These are phyloP conservation scores for Leucogyrophana mollusca DNA, from an alignment of 768 basidiomycete genomes.

Conservation along the genomic window DNA sequence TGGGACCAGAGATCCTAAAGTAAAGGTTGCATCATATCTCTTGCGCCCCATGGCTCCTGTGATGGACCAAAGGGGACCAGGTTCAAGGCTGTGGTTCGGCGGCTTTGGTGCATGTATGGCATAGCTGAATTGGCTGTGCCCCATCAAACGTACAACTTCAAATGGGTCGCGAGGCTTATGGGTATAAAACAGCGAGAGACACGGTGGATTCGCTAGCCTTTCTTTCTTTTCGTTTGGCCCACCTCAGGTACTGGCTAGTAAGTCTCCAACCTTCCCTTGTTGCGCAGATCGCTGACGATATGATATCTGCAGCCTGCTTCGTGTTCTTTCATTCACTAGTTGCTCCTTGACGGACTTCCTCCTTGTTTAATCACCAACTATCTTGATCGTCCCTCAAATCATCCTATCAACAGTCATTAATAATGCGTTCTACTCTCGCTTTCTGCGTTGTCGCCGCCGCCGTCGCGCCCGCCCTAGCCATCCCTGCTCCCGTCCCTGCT, in stretches of 20 bases:
- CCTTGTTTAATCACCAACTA: constrained; percentile 2
- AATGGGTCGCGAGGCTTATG: background rate
- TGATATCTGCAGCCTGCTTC: constrained; percentile 12
- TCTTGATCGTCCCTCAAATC: constrained; percentile 3
- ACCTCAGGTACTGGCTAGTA: constrained; percentile 20
- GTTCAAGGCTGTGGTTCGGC: too few relatives aligned
- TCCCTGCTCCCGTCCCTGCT: constrained; percentile 7
- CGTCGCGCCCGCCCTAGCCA: constrained; percentile 3
- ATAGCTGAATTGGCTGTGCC: background rate
- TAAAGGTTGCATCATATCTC: too few relatives aligned
- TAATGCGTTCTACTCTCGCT: constrained; percentile 9
- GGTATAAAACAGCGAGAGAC: background rate
- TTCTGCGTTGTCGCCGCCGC: constrained; percentile 8
- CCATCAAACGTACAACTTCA: background rate
- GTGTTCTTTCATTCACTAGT: constrained; percentile 10
- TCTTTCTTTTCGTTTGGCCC: constrained; percentile 13
- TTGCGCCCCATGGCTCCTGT: too few relatives aligned
- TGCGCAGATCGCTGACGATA: constrained; percentile 6
- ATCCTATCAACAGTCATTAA: constrained; percentile 2
- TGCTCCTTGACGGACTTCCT: constrained; percentile 12
- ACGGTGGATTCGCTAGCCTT: constrained; percentile 5
- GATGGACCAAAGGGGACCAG: too few relatives aligned
- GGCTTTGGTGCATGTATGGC: too few relatives aligned
- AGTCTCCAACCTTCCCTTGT: constrained; percentile 7
- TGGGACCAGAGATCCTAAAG: too few relatives aligned